A percentile compares a stretch with the other conserved stretches of the same genome.
Evolutionary conservation across 805 yeast species (phyloP).

Genomic region (Yarrowia osloensis): DNA sequence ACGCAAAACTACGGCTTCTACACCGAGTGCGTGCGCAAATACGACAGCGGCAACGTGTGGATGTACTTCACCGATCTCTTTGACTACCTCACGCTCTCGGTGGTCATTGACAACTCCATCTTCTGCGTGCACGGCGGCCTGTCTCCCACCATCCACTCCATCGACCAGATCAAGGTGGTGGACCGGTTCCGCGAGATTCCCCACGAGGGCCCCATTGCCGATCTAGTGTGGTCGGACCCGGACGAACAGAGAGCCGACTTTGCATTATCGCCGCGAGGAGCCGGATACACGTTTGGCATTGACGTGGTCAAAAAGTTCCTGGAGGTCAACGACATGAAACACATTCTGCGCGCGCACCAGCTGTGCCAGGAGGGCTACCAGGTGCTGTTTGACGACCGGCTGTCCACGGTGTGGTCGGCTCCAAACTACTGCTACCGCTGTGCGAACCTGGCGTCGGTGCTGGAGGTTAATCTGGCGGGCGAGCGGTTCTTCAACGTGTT

Average conservation of each 20-base stretch:
- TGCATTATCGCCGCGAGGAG: conserved; percentile 91
- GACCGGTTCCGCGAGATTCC: conserved; percentile 95
- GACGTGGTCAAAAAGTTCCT: conserved; percentile 88
- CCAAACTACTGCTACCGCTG: conserved; percentile 97
- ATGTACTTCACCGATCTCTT: conserved; percentile 84
- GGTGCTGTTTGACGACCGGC: conserved; percentile 83
- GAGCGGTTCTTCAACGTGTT: conserved; percentile 82
- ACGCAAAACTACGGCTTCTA: conserved; percentile 97
- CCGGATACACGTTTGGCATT: conserved; percentile 94
- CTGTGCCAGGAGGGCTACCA: conserved; percentile 96
- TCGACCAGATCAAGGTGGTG: conserved; percentile 86
- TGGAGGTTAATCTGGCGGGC: conserved; percentile 75
- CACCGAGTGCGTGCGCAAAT: conserved; percentile 88
- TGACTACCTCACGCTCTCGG: conserved; percentile 85
- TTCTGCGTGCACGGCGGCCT: conserved; percentile 98
- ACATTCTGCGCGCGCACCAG: conserved; percentile 92
- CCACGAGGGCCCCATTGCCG: conserved; percentile 99
- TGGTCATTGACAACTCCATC: conserved; percentile 83
- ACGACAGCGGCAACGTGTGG: conserved; percentile 84
- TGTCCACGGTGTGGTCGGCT: conserved; percentile 97
- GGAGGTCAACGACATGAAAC: conserved; percentile 71
- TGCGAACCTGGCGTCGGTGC: conserved; percentile 96
- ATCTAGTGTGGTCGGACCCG: conserved; percentile 97
- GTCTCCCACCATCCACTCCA: conserved; percentile 90
- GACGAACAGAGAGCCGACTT: conserved; percentile 80